phyloP scores from a whole-genome alignment of 148 eudicot species.

The Diospyros kaki region DNA sequence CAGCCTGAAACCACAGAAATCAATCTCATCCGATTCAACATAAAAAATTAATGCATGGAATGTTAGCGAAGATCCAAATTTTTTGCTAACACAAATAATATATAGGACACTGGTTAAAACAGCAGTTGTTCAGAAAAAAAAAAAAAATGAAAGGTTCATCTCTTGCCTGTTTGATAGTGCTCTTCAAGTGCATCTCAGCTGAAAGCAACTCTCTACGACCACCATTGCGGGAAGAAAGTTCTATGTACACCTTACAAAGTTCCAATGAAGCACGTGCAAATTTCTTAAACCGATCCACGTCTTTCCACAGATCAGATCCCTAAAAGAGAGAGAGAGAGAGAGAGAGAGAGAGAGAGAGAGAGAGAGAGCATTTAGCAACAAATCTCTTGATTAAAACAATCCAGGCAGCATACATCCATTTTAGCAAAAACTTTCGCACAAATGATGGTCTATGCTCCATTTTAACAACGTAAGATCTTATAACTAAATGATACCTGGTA shows the following conservation, averaged over 20 bases:
- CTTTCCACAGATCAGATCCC: constrained; percentile 91
- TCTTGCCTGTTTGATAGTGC: constrained; percentile 70
- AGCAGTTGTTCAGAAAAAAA: background rate
- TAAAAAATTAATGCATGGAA: background rate
- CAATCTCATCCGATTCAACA: background rate
- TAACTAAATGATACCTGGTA: constrained; percentile 47
- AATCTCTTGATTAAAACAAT: background rate
- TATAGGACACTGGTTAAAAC: background rate
- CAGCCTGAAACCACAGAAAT: constrained; percentile 38
- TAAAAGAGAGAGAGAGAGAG: constrained; percentile 22
- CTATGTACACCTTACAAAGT: constrained; percentile 76
- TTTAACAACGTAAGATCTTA: no score
- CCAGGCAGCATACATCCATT: background rate
- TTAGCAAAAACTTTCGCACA: background rate
- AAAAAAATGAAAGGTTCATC: background rate
- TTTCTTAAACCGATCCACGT: constrained; percentile 64
- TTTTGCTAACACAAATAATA: background rate
- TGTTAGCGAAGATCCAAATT: background rate
- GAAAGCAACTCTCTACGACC: constrained; percentile 59
- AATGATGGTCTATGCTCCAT: background rate
- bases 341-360: no score
- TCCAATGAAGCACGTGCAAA: constrained; percentile 87
- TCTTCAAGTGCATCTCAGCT: constrained; percentile 88
- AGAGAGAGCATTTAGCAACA: background rate
- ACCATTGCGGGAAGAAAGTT: constrained; percentile 46